These are phyloP conservation scores for Solanum pimpinellifolium DNA, from an alignment of 257 asterid species.

Conservation along the genomic window DNA sequence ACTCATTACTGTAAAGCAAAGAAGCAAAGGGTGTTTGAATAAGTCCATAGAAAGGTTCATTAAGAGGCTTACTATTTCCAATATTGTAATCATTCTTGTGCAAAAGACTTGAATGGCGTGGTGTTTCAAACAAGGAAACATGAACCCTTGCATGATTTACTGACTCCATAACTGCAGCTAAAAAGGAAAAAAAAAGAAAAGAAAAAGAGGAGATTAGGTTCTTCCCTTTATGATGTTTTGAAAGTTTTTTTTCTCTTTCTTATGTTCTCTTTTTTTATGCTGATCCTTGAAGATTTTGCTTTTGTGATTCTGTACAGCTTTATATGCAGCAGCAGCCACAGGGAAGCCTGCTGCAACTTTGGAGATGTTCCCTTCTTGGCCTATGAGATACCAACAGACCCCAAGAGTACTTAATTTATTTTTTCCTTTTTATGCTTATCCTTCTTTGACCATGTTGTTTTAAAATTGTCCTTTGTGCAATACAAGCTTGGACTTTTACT, in stretches of 20 bases:
- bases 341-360: slow-evolving; percentile 76
- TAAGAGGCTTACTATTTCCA: slow-evolving; percentile 33
- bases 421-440: not conserved
- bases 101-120: slow-evolving; percentile 57
- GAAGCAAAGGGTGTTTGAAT: slow-evolving; percentile 21
- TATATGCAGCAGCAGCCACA: slow-evolving; percentile 31
- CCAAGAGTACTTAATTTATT: slow-evolving; percentile 19
- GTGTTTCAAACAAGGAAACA: slow-evolving; percentile 62
- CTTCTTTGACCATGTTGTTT: not conserved
- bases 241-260: not conserved
- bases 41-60: slow-evolving; percentile 16
- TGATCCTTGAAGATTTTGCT: slow-evolving; percentile 47
- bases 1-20: not conserved
- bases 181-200: not conserved
- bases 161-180: slow-evolving; percentile 58
- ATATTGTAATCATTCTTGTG: slow-evolving; percentile 51
- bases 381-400: slow-evolving; percentile 71
- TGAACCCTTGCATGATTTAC: slow-evolving; percentile 58
- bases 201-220: slow-evolving; percentile 9
- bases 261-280: not conserved
- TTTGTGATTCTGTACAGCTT: slow-evolving; percentile 73
- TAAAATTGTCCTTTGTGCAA: not conserved
- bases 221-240: slow-evolving; percentile 8
- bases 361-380: slow-evolving; percentile 98
- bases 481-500: not conserved